Evolutionary conservation across 768 basidiomycete genomes (phyloP).

Genomic region (Suillus fuscotomentosus): DNA sequence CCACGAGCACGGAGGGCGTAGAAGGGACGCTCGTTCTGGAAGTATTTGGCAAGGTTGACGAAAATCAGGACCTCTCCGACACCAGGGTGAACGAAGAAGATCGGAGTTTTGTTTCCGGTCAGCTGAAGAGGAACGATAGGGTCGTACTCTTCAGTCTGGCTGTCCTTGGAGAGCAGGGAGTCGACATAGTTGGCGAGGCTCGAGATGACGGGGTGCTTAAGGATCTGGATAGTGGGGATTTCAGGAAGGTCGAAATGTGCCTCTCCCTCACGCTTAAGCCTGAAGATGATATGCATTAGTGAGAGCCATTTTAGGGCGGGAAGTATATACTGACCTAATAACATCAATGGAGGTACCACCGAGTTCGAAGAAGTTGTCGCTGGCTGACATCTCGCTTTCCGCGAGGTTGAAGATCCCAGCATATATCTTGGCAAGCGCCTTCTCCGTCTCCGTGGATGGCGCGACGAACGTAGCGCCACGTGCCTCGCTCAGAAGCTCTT

Average conservation of each 20-base stretch:
- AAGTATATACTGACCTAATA: slow-evolving; percentile 19
- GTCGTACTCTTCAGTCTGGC: slow-evolving; percentile 29
- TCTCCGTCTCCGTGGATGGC: slow-evolving; percentile 25
- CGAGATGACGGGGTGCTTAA: slow-evolving; percentile 32
- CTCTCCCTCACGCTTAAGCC: slow-evolving; percentile 29
- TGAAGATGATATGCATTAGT: neutral
- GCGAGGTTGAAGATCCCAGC: slow-evolving; percentile 31
- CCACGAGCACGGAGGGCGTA: slow-evolving; percentile 40
- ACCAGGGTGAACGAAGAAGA: slow-evolving; percentile 45
- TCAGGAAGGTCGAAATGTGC: slow-evolving; percentile 26
- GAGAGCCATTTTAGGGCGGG: neutral
- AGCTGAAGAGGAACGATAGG: slow-evolving; percentile 41
- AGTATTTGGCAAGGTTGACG: slow-evolving; percentile 39
- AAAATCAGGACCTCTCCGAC: slow-evolving; percentile 42
- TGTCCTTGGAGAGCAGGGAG: slow-evolving; percentile 22
- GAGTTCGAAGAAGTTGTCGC: slow-evolving; percentile 39
- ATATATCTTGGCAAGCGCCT: slow-evolving; percentile 28
- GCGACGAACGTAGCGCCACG: slow-evolving; percentile 22
- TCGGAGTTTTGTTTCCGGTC: slow-evolving; percentile 38
- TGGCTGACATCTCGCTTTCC: slow-evolving; percentile 20
- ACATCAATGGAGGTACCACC: slow-evolving; percentile 42
- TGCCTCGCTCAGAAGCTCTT: slow-evolving; percentile 22
- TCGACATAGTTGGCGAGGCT: slow-evolving; percentile 31
- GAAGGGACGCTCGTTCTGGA: slow-evolving; percentile 38
- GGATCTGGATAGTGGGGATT: slow-evolving; percentile 38